phyloP scores from a whole-genome alignment of 176 grass and related monocot species.

The Melocanna baccifera region DNA sequence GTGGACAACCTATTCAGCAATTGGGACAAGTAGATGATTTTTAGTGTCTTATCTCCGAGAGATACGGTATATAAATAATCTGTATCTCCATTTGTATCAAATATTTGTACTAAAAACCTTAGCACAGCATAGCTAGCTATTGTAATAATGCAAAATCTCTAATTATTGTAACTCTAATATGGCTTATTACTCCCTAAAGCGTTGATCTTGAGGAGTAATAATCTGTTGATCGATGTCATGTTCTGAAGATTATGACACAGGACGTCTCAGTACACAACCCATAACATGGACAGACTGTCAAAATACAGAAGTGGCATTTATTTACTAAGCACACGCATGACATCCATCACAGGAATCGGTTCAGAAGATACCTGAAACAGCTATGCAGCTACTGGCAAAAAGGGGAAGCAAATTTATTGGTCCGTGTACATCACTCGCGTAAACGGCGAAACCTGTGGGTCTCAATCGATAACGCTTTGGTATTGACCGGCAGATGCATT shows the following conservation, averaged over 20 bases:
- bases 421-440: background rate
- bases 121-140: accelerated
- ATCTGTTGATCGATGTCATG: too few species aligned
- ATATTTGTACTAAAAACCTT: too few species aligned
- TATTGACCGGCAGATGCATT: background rate
- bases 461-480: background rate
- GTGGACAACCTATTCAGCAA: too few species aligned
- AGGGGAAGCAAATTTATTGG: background rate
- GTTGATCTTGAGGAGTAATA: too few species aligned
- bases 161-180: too few species aligned
- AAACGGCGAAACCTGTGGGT: background rate
- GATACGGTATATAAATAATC: too few species aligned
- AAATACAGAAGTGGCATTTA: background rate
- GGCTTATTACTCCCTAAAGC: too few species aligned
- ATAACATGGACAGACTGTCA: background rate
- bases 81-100: too few species aligned
- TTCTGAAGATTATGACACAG: too few species aligned
- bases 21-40: too few species aligned
- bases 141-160: too few species aligned
- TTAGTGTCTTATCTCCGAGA: too few species aligned
- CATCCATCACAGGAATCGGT: background rate
- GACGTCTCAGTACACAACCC: background rate
- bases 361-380: background rate
- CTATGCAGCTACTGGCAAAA: background rate
- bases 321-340: background rate